Percentiles rank a stretch among this genome's conserved stretches.
These are phyloP conservation scores for Solanum pimpinellifolium DNA, from an alignment of 257 asterid species.

Conservation along the genomic window DNA sequence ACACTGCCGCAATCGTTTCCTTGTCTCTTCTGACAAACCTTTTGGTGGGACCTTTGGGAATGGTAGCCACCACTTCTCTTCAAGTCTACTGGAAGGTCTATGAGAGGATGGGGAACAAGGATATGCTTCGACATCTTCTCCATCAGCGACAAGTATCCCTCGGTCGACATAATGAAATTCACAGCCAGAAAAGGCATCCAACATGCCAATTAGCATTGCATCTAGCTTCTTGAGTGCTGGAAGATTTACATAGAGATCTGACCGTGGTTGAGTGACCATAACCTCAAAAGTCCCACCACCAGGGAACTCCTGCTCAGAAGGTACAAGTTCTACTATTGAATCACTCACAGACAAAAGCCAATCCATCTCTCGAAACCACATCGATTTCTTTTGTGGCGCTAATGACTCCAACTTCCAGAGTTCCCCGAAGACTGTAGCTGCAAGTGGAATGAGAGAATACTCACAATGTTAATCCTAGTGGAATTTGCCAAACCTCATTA, in stretches of 20 bases:
- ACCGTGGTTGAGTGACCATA: constrained; percentile 74
- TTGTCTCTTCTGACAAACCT: constrained; percentile 56
- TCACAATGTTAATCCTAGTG: neutral
- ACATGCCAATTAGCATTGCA: constrained; percentile 51
- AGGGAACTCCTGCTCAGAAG: constrained; percentile 69
- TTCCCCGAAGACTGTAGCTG: constrained; percentile 82
- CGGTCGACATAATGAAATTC: constrained; percentile 75
- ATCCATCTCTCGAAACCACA: constrained; percentile 84
- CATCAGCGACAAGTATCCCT: constrained; percentile 47
- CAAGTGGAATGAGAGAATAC: neutral
- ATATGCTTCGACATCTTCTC: constrained; percentile 29
- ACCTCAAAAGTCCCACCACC: constrained; percentile 70
- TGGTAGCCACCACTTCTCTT: constrained; percentile 95
- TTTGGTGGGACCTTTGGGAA: constrained; percentile 71
- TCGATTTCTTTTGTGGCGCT: constrained; percentile 37
- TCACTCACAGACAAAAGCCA: constrained; percentile 92
- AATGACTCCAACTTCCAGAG: constrained; percentile 88
- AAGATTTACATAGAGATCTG: constrained; percentile 63
- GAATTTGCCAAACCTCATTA: neutral
- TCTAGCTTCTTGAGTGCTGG: constrained; percentile 88
- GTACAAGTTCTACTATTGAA: constrained; percentile 81
- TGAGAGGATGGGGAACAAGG: constrained; percentile 24
- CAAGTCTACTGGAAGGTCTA: constrained; percentile 51
- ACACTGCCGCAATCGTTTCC: constrained; percentile 55
- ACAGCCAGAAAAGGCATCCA: constrained; percentile 62